A percentile compares a stretch with the other conserved stretches of the same genome.
These are phyloP conservation scores for Cicer bijugum DNA, from an alignment of 306 rosid genomes.

Conservation along the genomic window DNA sequence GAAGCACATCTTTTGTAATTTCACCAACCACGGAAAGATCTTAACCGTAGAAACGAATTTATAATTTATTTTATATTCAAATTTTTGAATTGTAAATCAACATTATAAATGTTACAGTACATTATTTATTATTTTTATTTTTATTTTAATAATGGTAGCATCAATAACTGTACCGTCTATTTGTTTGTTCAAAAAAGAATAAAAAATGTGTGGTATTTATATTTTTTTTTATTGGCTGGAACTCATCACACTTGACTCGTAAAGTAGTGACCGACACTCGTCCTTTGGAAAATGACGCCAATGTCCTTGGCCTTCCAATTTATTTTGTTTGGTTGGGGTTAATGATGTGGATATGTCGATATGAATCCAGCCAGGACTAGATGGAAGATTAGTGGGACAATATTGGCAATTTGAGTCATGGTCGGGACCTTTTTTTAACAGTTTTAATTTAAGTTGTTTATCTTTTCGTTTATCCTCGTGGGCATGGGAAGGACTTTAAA, in stretches of 20 bases:
- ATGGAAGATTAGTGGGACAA: too few species aligned
- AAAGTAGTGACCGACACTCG: conserved; percentile 27
- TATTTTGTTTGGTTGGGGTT: conserved; percentile 24
- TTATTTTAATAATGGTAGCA: too few species aligned
- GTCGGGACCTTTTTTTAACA: too few species aligned
- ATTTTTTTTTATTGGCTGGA: neutral
- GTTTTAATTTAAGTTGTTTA: too few species aligned
- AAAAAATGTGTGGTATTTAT: neutral
- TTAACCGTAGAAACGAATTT: neutral
- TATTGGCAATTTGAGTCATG: too few species aligned
- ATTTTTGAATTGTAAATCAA: too few species aligned
- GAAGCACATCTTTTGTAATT: neutral
- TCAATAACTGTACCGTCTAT: neutral
- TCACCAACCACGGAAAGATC: neutral
- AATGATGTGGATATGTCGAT: neutral
- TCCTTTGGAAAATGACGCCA: conserved; percentile 1
- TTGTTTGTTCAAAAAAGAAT: neutral
- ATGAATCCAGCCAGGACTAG: too few species aligned
- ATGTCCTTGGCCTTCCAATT: neutral
- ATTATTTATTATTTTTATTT: too few species aligned
- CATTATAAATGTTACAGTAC: neutral
- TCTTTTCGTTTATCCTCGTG: too few species aligned
- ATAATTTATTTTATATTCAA: neutral
- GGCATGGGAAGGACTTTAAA: too few species aligned
- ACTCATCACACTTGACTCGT: neutral